Base-by-base conservation (phyloP, 495 filamentous ascomycete genomes). In the Hypoxylon perforatum region DNA sequence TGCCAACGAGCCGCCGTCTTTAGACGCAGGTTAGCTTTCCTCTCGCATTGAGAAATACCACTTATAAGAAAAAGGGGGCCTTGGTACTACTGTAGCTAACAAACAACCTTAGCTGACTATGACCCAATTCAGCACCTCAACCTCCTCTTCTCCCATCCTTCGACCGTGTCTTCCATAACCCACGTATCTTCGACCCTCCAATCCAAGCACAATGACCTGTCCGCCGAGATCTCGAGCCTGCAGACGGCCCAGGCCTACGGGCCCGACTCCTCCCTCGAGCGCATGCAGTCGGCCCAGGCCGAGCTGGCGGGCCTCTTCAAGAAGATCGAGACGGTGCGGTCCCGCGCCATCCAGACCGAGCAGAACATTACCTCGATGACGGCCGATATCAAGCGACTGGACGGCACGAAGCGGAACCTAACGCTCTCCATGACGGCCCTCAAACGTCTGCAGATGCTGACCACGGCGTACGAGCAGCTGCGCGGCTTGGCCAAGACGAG, bases 351-450 rank as follows among this genome's bases (percentile, higher is more conserved):
- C 68, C 88, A 92, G 82, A 97, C 95, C 10, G 96, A 99, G 79
- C 90, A 92, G 71, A 88, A 93, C 41, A 99, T 99, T 75, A 97
- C 94, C 57, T 92, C 94, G 61, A 99, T 99, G 95, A 99, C 95
- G 46, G 94, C 95, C 56, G 96, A 99, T 73, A 99, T 99, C 77
- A 99, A 99, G 78, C 89, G 94, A 69, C 83, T 99, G 61, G 95
- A 99, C 77, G 90, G 90, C 76, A 97, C 94, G 44, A 99, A 99
- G 81, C 89, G 89, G 75, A 98, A 98, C 78, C 84, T 99, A 18
- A 97, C 96, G 11, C 84, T 95, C 44, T 97, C 93, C 38, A 99
- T 99, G 95, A 99, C 95, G 19, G 96, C 93, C 22, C 81, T 99
- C 70, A 99, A 99, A 78, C 85, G 95, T 25, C 82, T 99, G 62